Evolutionary conservation across 2,329 filamentous ascomycete species (phyloP).

Genomic region (Sporothrix luriei): DNA sequence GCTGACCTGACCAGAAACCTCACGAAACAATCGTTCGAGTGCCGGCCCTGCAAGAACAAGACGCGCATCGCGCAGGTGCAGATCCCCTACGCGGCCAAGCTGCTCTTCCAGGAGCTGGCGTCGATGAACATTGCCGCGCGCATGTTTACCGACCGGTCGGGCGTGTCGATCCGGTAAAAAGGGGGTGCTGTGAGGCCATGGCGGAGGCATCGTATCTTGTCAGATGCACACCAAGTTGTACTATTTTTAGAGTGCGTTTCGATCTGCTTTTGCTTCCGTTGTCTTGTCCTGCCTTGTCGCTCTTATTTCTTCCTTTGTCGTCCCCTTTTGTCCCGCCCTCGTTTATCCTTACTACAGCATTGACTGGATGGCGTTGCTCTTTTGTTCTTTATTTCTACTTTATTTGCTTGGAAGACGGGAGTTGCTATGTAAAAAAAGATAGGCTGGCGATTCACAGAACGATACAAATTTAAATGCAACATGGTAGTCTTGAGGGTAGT

Average conservation of each 20-base stretch:
- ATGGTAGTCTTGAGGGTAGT: too few relatives aligned
- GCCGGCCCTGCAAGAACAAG: conserved; percentile 97
- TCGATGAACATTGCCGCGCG: conserved; percentile 98
- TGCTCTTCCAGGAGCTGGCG: conserved; percentile 96
- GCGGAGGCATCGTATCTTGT: not conserved
- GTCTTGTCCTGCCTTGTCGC: not conserved
- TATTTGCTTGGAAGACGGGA: not conserved
- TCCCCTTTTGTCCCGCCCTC: not conserved
- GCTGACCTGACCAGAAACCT: conserved; percentile 66
- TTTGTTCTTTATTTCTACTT: conserved; percentile 1
- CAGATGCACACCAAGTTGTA: not conserved
- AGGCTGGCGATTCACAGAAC: conserved; percentile 12
- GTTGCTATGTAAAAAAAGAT: conserved; percentile 17
- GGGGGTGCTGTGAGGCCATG: too few relatives aligned
- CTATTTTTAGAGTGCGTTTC: conserved; percentile 15
- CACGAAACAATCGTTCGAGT: conserved; percentile 94
- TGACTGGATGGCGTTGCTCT: conserved; percentile 31
- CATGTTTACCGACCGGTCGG: conserved; percentile 89
- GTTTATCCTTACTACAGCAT: conserved; percentile 19
- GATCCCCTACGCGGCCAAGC: conserved; percentile 95
- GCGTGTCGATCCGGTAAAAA: conserved; percentile 67
- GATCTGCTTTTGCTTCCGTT: not conserved
- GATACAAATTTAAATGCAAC: not conserved
- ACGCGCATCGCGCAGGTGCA: conserved; percentile 97
- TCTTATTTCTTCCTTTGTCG: not conserved